Conservation (phyloP, 768 basidiomycete genomes). For the Boletus reticulatus region DNA sequence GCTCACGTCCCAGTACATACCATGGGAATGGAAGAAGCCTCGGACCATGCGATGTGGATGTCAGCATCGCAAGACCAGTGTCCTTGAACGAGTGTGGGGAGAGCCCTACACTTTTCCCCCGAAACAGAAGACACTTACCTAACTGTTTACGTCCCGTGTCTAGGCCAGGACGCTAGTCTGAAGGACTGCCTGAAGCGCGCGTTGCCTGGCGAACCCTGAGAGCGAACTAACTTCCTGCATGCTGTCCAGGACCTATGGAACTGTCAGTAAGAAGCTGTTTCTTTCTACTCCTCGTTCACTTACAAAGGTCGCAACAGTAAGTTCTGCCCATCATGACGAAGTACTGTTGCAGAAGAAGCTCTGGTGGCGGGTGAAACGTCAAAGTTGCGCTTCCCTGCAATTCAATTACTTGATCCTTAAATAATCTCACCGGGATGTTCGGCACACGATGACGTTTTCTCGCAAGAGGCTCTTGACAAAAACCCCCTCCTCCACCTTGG, state of each 20-base stretch:
- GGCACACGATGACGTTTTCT: slow-evolving; percentile 14
- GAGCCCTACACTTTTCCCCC: background rate
- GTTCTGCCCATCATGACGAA: background rate
- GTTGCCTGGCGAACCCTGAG: background rate
- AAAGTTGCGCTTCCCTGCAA: slow-evolving; percentile 15
- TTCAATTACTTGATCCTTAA: slow-evolving; percentile 22
- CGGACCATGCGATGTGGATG: slow-evolving; percentile 36
- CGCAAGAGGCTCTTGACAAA: slow-evolving; percentile 4
- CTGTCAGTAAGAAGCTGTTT: slow-evolving; percentile 4
- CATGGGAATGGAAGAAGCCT: slow-evolving; percentile 57
- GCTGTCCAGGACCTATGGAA: background rate
- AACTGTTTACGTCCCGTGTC: background rate
- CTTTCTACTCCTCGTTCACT: slow-evolving; percentile 5
- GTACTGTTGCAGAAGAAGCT: slow-evolving; percentile 5
- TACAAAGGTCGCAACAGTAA: background rate
- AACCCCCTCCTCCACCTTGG: slow-evolving; percentile 1
- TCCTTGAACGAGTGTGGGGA: background rate
- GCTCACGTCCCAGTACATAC: slow-evolving; percentile 41
- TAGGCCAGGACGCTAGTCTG: background rate
- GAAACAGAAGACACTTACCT: slow-evolving; percentile 5
- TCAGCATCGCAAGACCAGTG: slow-evolving; percentile 25
- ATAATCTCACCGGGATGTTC: slow-evolving; percentile 16
- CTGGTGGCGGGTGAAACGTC: slow-evolving; percentile 5
- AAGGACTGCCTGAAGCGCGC: slow-evolving; percentile 5
- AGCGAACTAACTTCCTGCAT: background rate